These are phyloP conservation scores for Microbotryum violaceum DNA, from an alignment of 1,284 basidiomycete genomes.

Conservation along the genomic window DNA sequence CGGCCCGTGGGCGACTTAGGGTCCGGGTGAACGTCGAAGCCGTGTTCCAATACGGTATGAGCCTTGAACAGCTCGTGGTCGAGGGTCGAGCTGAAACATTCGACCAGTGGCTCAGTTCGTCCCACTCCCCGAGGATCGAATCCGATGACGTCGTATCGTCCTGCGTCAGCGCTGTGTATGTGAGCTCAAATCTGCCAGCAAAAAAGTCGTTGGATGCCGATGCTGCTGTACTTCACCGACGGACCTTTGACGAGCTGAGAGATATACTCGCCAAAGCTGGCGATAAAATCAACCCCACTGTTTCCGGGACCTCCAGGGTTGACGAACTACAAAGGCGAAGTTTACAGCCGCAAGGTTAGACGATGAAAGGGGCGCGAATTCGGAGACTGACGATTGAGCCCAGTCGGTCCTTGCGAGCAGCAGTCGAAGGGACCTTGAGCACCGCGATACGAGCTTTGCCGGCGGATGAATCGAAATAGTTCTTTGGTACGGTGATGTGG, in stretches of 20 bases:
- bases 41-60: conserved; percentile 43
- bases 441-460: conserved; percentile 39
- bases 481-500: conserved; percentile 38
- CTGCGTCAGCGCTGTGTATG: conserved; percentile 31
- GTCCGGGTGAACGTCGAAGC: conserved; percentile 39
- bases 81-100: conserved; percentile 40
- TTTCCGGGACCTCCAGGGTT: conserved; percentile 39
- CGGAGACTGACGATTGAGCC: conserved; percentile 16
- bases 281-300: conserved; percentile 15
- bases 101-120: conserved; percentile 40
- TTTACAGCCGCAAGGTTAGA: not conserved
- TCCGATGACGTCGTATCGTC: conserved; percentile 45
- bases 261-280: conserved; percentile 5
- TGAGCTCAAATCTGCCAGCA: conserved; percentile 38
- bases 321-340: not conserved
- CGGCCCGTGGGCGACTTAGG: conserved; percentile 36
- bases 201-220: conserved; percentile 39
- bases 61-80: conserved; percentile 41
- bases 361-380: not conserved
- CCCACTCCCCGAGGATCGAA: conserved; percentile 48
- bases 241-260: conserved; percentile 37
- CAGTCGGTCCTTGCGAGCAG: conserved; percentile 29
- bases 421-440: conserved; percentile 33
- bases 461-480: conserved; percentile 37
- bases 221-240: conserved; percentile 34